A percentile compares a stretch with the other conserved stretches of the same genome.
Evolutionary conservation across 352 stramenopile genomes (phyloP).

Genomic region (Phytophthora niederhauseri): DNA sequence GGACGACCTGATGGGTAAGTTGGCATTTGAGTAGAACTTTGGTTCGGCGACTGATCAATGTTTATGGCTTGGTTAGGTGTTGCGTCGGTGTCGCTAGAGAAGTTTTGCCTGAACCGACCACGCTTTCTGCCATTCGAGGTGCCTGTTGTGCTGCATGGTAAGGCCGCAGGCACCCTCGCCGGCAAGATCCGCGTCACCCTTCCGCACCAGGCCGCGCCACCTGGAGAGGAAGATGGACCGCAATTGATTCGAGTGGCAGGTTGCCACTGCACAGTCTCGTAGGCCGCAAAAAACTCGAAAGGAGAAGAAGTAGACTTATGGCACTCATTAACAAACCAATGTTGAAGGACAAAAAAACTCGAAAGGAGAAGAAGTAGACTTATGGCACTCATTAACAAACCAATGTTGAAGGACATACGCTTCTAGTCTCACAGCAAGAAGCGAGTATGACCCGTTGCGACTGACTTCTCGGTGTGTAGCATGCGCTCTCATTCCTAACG

Average conservation of each 20-base stretch:
- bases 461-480: conserved; percentile 1
- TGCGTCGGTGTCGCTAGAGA: conserved; percentile 60
- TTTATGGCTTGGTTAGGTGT: conserved; percentile 44
- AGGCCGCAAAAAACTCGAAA: conserved; percentile 8
- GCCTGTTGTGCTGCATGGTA: conserved; percentile 55
- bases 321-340: conserved; percentile 27
- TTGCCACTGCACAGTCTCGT: conserved; percentile 65
- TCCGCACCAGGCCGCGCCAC: conserved; percentile 48
- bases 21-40: background rate
- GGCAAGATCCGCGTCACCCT: conserved; percentile 67
- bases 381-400: conserved; percentile 19
- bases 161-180: conserved; percentile 52
- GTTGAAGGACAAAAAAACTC: no score
- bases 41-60: background rate
- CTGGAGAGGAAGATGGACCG: conserved; percentile 23
- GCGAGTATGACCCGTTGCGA: conserved; percentile 6
- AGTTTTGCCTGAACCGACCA: conserved; percentile 47
- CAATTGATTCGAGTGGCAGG: conserved; percentile 45
- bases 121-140: conserved; percentile 66
- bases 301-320: conserved; percentile 2
- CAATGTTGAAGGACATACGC: conserved; percentile 9
- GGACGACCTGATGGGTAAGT: conserved; percentile 72
- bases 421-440: conserved; percentile 6
- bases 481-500: conserved; percentile 3
- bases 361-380: conserved; percentile 6